Base-by-base conservation (phyloP, 83 land plant species). In the Picea engelmannii region DNA sequence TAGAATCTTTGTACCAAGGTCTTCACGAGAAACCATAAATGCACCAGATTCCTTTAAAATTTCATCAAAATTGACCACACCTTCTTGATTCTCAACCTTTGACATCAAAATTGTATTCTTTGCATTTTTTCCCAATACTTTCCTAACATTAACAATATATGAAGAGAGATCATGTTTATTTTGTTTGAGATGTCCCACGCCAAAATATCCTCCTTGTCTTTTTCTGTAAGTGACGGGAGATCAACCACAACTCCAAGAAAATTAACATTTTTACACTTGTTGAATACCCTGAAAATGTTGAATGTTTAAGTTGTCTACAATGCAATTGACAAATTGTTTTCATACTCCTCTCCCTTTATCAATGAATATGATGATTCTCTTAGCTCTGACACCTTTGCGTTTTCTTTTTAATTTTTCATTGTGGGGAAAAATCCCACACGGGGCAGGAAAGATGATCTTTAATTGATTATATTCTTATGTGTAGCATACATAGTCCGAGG, bases 231-330 rank as follows among this genome's bases (percentile, higher is more conserved):
- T 1, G 88, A 86, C 31, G 91, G 88, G 13, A 89, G 91, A 80
- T 89, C 91, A 47, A 89, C 91, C 47, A 89, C 60, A 23, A 89
- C 85, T 12, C 91, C 88, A 52, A 85, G 88, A 40, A 89, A 84
- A 79, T 89, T 89, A 61, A 89, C 91, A 82, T 89, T 89, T 77
- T 86, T 89, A 31, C 31, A 31, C 31, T 1, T 31, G 31, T 31
- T 31, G 31, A 31, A 31, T 31, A 31, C 31, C 31, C 31, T 31
- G 1, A 31, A 31, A 31, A 31, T 31, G 31, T 31, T 31, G 1
- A 31, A 31, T 31, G 31, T 31, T 1, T 31, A 31, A 31, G 31
- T 31, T 31, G 31, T 31, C 31, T 31, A 31, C 31, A 31, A 31
- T 31, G 31, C 31, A 31, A 31, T 31, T 1, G 31, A 31, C 31